Evolutionary conservation across 2,329 filamentous ascomycete species (phyloP), one percentile per base, ranked within the genome.

Genomic region (Alternaria panax): DNA sequence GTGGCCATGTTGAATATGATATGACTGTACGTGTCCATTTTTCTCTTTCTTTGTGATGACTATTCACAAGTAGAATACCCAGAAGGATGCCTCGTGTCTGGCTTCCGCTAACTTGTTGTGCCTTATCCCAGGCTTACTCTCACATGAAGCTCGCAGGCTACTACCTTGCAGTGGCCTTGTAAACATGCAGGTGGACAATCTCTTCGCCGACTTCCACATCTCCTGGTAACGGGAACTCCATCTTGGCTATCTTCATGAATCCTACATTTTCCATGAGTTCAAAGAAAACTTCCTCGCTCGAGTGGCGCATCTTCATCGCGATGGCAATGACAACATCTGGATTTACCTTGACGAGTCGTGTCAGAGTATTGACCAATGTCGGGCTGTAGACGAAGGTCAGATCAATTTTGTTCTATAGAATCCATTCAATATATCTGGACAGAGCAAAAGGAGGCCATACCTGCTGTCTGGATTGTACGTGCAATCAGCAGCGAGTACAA

Each of bases 401-500:
- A 36, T 16, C 20, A 34, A 5, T 12, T 1, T 28, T 41, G 11
- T 41, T 41, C 5, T 2, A 16, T 14, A 18, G 20, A 41, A 16
- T 24, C 4, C 12, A n/a, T 52, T 9, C 5, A 40, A 41, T 8
- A 27, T 27, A 46, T 18, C 14, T 28, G 18, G 4, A 24, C 14
- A n/a, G 28, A 11, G 25, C 16, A 28, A 43, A 11, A 22, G 30
- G 22, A 43, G 2, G 18, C 27, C 66, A 32, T 57, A 76, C 74
- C 73, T 75, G 69, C 86, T 89, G 67, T 90, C 88, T 16, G 85
- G 80, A 72, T 92, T 92, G 77, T 92, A 92, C 2, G 89, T 92
- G 76, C 90, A 92, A 73, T 92, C 90, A 2, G 88, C 87, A 1
- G 90, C 84, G 4, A 91, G 72, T 22, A 91, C 81, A 32, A 92